A percentile compares a stretch with the other conserved stretches of the same genome.
phyloP scores from a whole-genome alignment of 2,329 filamentous ascomycete genomes.

The Neopestalotiopsis sp. region DNA sequence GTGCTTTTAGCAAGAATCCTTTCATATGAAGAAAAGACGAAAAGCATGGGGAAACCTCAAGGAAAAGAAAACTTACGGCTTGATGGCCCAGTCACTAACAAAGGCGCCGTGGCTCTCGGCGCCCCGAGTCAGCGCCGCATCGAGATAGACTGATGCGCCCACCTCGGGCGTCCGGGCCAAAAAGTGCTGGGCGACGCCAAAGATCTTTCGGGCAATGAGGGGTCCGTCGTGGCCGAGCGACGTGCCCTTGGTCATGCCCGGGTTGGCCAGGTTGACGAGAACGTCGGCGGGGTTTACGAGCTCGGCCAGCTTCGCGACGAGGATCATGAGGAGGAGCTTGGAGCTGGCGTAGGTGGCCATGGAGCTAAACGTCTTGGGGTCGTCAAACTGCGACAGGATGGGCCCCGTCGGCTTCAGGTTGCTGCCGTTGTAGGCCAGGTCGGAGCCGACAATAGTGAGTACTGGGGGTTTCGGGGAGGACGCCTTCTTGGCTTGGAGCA shows the following conservation, averaged over 20 bases:
- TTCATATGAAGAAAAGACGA: too few species aligned
- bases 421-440: neutral
- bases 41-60: too few species aligned
- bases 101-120: conserved; percentile 23
- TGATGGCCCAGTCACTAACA: conserved; percentile 22
- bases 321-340: conserved; percentile 72
- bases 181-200: neutral
- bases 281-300: conserved; percentile 26
- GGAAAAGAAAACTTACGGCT: conserved; percentile 19
- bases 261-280: conserved; percentile 28
- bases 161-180: neutral
- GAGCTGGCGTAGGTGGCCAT: conserved; percentile 26
- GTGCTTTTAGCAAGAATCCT: too few species aligned
- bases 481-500: conserved; percentile 11
- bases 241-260: conserved; percentile 25
- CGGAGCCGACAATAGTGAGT: conserved; percentile 27
- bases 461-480: conserved; percentile 21
- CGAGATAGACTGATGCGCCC: conserved; percentile 14
- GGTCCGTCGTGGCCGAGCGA: conserved; percentile 17
- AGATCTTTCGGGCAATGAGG: neutral
- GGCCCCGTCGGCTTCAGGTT: conserved; percentile 20
- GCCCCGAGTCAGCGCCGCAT: conserved; percentile 26
- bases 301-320: conserved; percentile 70
- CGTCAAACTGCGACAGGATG: conserved; percentile 39
- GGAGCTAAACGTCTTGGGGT: conserved; percentile 56